Base-by-base conservation (phyloP, 2,329 filamentous ascomycete species). In the Hymenoscyphus salicellus region DNA sequence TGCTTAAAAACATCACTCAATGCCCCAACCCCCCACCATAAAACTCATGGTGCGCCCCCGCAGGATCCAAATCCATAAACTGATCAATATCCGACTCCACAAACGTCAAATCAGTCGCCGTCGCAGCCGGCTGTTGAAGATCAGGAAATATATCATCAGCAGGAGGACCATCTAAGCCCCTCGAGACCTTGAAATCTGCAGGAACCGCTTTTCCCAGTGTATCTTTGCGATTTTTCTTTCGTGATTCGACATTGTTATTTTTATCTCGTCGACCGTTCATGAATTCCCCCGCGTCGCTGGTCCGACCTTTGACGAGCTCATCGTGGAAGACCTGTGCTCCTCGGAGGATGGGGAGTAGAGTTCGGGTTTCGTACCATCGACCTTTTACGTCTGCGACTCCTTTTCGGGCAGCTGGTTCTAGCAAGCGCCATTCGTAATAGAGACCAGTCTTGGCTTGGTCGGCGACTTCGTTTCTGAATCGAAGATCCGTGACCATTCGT, bases 291-390 rank as follows among this genome's bases (percentile, higher is more conserved):
- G 73, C 77, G 63, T 82, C 81, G 2, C 73, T 74, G 7, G 79
- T 75, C 32, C 77, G 75, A 28, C 79, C 78, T 5, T 63, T 59
- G 33, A 61, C 33, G 8, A 74, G 46, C 55, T 74, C 72, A 20
- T 76, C 73, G 33, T 78, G 73, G 64, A 79, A 78, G 16, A 70
- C 64, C 14, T 69, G 69, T 3, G 63, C 64, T 16, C 74, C 73
- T 10, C 73, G 69, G 1, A 78, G 67, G 41, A 76, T 75, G 0
- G 77, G 77, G 2, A 85, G 78, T 2, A 86, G 75, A 1, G 82
- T 73, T 52, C 77, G 79, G 2, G 82, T 81, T 72, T 87, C 85
- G 72, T 87, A 87, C 85, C 85, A 87, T 10, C 85, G 79, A 7
- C 85, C 85, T 71, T 85, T 85, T 69, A 86, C 75, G 49, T 85